Evolutionary conservation across 2,329 filamentous ascomycete genomes (phyloP).

Genomic region (Knufia fluminis): DNA sequence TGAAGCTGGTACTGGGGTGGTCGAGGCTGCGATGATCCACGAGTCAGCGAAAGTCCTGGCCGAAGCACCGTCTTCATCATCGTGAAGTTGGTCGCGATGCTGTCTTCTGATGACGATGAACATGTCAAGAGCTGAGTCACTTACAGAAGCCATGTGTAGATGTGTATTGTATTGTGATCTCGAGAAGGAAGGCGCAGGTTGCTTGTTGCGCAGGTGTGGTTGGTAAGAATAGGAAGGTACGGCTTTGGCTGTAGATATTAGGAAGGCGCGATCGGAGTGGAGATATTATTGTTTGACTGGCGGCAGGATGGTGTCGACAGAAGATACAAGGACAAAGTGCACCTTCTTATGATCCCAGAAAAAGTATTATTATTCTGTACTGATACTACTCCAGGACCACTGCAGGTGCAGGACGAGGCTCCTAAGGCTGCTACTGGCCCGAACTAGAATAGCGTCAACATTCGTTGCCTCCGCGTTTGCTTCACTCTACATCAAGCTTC

Average conservation of each 20-base stretch:
- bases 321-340: background rate
- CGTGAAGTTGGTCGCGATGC: conserved; percentile 34
- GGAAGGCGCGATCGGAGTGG: background rate
- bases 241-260: background rate
- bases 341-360: background rate
- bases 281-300: background rate
- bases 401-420: background rate
- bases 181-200: conserved; percentile 10
- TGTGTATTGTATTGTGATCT: background rate
- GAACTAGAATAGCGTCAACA: no score
- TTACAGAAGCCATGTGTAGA: conserved; percentile 40
- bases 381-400: no score
- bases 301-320: background rate
- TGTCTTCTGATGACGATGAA: conserved; percentile 18
- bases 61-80: conserved; percentile 28
- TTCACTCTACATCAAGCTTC: no score
- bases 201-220: conserved; percentile 9
- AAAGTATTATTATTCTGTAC: no score
- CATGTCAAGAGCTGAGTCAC: conserved; percentile 23
- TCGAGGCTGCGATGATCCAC: conserved; percentile 18
- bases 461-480: no score
- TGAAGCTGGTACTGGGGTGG: conserved; percentile 23
- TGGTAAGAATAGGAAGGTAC: background rate
- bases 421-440: no score
- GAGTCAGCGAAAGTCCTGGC: conserved; percentile 15